These are phyloP conservation scores for Avena sativa DNA, from an alignment of 176 grass and related monocot species.

Conservation along the genomic window DNA sequence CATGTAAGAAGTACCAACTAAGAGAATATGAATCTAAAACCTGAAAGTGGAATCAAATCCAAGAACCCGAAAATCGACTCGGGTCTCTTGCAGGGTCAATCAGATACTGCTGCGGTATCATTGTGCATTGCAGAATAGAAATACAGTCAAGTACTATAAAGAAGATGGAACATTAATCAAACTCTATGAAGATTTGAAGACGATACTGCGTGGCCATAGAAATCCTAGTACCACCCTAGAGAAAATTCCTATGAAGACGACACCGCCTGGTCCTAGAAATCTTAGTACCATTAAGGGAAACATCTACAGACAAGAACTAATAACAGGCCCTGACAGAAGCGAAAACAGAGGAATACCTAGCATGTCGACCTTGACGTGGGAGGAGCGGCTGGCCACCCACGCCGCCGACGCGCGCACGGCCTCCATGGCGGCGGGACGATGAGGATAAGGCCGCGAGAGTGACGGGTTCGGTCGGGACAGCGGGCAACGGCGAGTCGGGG, in stretches of 20 bases:
- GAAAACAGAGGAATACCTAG: conserved; percentile 38
- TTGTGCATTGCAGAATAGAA: not conserved
- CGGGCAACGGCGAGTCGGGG: conserved; percentile 22
- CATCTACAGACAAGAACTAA: not conserved
- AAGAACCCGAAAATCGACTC: not conserved
- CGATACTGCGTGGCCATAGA: conserved; percentile 22
- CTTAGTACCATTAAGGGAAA: conserved; percentile 14
- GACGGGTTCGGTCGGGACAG: not conserved
- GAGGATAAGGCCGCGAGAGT: conserved; percentile 34
- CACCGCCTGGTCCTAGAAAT: conserved; percentile 42
- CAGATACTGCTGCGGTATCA: not conserved
- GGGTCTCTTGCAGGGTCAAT: not conserved
- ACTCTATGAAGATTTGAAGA: not conserved
- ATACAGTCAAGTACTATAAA: not conserved
- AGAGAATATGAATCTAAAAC: not conserved
- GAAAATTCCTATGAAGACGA: not conserved
- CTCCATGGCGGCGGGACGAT: conserved; percentile 58
- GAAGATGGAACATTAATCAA: not conserved
- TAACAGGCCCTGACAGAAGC: not conserved
- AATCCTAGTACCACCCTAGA: not conserved
- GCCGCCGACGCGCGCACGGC: conserved; percentile 77
- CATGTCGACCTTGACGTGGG: conserved; percentile 84
- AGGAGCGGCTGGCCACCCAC: conserved; percentile 80
- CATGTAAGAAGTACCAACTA: not conserved
- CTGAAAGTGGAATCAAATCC: not conserved